Evolutionary conservation across 306 rosid genomes (phyloP).

Genomic region (Cucumis cinereus): DNA sequence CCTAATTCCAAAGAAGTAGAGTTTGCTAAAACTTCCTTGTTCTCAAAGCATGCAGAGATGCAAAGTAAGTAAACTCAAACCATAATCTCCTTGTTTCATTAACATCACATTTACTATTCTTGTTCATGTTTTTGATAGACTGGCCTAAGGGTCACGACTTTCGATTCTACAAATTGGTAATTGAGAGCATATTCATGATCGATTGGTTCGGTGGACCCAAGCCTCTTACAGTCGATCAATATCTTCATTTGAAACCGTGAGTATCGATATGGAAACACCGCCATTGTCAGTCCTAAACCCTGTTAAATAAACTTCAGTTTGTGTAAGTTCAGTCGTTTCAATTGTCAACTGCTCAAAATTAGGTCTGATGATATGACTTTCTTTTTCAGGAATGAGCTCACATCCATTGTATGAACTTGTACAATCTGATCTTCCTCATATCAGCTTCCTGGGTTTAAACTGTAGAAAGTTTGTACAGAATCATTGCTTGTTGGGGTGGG

Average conservation of each 20-base stretch:
- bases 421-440: background rate
- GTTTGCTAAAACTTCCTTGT: conserved; percentile 60
- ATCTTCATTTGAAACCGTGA: conserved; percentile 42
- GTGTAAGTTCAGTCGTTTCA: background rate
- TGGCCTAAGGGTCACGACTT: conserved; percentile 74
- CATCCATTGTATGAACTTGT: background rate
- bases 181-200: conserved; percentile 59
- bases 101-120: background rate
- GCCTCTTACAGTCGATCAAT: conserved; percentile 58
- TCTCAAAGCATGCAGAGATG: conserved; percentile 92
- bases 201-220: conserved; percentile 88
- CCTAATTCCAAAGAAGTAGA: conserved; percentile 38
- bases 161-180: conserved; percentile 57
- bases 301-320: background rate
- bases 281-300: background rate
- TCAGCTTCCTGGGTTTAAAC: background rate
- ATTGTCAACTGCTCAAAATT: background rate
- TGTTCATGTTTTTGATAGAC: conserved; percentile 26
- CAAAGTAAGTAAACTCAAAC: conserved; percentile 27
- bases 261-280: conserved; percentile 8
- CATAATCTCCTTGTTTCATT: background rate
- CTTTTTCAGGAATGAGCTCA: background rate
- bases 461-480: background rate
- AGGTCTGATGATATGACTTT: background rate
- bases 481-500: background rate